These are phyloP conservation scores for Canariomyces notabilis DNA, from an alignment of 2,329 filamentous ascomycete species.

Conservation along the genomic window DNA sequence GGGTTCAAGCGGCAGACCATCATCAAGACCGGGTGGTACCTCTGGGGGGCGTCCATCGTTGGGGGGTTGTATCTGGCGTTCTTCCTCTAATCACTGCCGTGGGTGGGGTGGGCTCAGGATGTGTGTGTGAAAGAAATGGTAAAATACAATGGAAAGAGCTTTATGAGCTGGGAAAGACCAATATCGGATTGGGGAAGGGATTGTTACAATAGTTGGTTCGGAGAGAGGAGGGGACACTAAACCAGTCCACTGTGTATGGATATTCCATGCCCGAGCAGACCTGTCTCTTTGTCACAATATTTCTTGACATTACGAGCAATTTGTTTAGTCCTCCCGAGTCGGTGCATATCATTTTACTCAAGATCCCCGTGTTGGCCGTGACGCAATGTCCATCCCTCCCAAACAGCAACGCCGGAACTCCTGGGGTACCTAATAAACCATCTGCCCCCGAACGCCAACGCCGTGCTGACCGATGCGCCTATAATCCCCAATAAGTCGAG, in stretches of 20 bases:
- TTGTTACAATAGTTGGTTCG: slow-evolving; percentile 6
- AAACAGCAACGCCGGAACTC: slow-evolving; percentile 20
- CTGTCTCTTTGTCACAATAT: slow-evolving; percentile 18
- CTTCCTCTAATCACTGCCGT: slow-evolving; percentile 27
- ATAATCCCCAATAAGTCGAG: background rate
- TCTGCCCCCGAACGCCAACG: slow-evolving; percentile 22
- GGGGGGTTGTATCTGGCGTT: slow-evolving; percentile 44
- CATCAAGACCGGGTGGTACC: slow-evolving; percentile 42
- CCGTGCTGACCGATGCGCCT: background rate
- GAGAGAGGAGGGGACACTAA: background rate
- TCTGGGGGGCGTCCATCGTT: slow-evolving; percentile 45
- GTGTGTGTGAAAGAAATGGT: background rate
- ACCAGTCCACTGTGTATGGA: slow-evolving; percentile 15
- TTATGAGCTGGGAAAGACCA: background rate
- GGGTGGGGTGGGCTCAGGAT: background rate
- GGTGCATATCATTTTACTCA: background rate
- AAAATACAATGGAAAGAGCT: background rate
- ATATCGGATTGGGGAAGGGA: background rate
- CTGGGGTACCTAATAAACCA: background rate
- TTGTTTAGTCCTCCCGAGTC: background rate
- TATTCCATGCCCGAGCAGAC: slow-evolving; percentile 9
- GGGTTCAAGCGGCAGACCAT: slow-evolving; percentile 44
- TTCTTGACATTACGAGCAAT: background rate
- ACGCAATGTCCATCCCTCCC: background rate
- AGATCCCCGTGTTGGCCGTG: background rate